Evolutionary conservation across 495 filamentous ascomycete genomes (phyloP).

Genomic region (Thermochaetoides thermophila): DNA sequence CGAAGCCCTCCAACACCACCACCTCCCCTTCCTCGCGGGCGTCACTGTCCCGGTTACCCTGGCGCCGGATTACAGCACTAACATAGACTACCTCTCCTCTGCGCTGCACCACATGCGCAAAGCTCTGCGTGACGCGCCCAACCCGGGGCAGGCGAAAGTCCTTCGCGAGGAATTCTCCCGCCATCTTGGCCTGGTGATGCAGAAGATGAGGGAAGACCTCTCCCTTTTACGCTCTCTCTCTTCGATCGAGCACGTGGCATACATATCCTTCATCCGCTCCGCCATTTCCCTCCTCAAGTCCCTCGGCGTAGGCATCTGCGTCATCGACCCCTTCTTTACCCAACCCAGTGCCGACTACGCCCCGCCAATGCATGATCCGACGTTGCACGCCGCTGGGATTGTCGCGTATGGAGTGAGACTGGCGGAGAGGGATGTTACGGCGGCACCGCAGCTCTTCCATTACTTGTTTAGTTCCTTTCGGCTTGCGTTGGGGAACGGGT

Average conservation of each 20-base stretch:
- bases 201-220: slow-evolving; percentile 33
- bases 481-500: slow-evolving; percentile 29
- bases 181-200: slow-evolving; percentile 27
- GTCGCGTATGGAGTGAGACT: slow-evolving; percentile 34
- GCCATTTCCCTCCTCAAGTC: slow-evolving; percentile 32
- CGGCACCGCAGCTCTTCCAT: slow-evolving; percentile 32
- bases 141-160: slow-evolving; percentile 8
- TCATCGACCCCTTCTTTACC: slow-evolving; percentile 32
- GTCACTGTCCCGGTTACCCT: slow-evolving; percentile 14
- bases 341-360: slow-evolving; percentile 33
- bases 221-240: slow-evolving; percentile 15
- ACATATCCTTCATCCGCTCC: slow-evolving; percentile 30
- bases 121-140: slow-evolving; percentile 16
- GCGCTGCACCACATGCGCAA: slow-evolving; percentile 29
- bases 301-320: slow-evolving; percentile 28
- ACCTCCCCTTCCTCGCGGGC: slow-evolving; percentile 19
- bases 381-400: slow-evolving; percentile 33
- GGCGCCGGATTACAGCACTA: slow-evolving; percentile 26
- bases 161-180: slow-evolving; percentile 21
- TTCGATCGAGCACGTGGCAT: slow-evolving; percentile 20
- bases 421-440: slow-evolving; percentile 24
- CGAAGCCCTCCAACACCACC: slow-evolving; percentile 18
- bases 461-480: slow-evolving; percentile 37
- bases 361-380: slow-evolving; percentile 32
- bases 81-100: slow-evolving; percentile 23